Conservation (phyloP, 1,139 yeast genomes). For the Lodderomyces theae region DNA sequence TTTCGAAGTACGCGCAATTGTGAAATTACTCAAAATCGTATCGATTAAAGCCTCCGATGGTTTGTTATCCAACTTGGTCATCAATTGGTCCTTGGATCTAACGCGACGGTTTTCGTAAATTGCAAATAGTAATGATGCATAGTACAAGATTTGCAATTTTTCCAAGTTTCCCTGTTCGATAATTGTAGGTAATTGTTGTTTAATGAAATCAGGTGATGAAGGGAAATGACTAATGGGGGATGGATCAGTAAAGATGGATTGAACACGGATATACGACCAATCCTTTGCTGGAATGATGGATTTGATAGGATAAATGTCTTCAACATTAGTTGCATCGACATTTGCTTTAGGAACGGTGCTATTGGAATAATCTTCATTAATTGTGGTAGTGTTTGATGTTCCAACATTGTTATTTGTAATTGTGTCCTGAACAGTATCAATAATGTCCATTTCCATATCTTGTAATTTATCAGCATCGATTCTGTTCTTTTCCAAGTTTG, state of each 20-base stretch:
- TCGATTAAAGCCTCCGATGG: constrained; percentile 76
- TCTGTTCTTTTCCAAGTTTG: constrained; percentile 75
- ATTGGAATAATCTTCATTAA: constrained; percentile 25
- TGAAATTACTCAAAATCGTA: constrained; percentile 67
- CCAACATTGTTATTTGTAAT: constrained; percentile 41
- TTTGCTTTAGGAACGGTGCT: constrained; percentile 84
- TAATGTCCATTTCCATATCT: constrained; percentile 73
- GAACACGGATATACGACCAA: constrained; percentile 61
- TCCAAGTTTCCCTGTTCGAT: constrained; percentile 46
- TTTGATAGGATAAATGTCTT: constrained; percentile 74
- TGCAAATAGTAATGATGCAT: constrained; percentile 76
- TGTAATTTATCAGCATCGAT: constrained; percentile 81
- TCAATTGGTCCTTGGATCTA: constrained; percentile 56
- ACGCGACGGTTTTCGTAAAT: constrained; percentile 71
- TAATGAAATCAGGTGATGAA: constrained; percentile 52
- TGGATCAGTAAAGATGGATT: constrained; percentile 48
- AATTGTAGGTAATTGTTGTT: constrained; percentile 46
- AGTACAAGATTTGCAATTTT: constrained; percentile 69
- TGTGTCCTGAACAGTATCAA: constrained; percentile 65
- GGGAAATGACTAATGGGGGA: constrained; percentile 64
- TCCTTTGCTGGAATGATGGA: constrained; percentile 70
- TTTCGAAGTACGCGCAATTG: constrained; percentile 61
- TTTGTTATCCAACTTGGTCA: constrained; percentile 55
- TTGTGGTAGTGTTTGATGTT: background rate
- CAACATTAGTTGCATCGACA: constrained; percentile 73